Conservation (phyloP, 139 green algal genomes). For the Diplosphaera chodatii region DNA sequence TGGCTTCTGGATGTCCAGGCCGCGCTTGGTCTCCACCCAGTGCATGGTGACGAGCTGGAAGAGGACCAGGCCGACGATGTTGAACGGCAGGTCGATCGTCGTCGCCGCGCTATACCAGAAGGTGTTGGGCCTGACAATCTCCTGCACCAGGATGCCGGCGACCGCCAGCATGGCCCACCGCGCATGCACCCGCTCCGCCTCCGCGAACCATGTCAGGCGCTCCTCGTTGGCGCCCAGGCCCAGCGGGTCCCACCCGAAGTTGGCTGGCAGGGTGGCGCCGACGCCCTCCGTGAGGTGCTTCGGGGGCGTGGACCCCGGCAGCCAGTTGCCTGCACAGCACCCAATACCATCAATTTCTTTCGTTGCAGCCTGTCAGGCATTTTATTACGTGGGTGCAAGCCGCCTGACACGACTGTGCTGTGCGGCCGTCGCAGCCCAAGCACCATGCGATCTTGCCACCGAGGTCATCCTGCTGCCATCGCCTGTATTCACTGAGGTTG, state of each 20-base stretch:
- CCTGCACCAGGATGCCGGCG: conserved; percentile 77
- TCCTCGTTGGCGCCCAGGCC: conserved; percentile 58
- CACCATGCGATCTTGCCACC: too few relatives aligned
- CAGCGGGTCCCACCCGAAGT: conserved; percentile 59
- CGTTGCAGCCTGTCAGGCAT: too few relatives aligned
- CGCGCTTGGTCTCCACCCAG: conserved; percentile 54
- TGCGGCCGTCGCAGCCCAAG: too few relatives aligned
- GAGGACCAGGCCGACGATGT: conserved; percentile 66
- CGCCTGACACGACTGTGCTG: too few relatives aligned
- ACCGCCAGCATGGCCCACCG: conserved; percentile 89
- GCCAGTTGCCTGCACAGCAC: conserved; percentile 14
- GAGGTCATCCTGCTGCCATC: too few relatives aligned
- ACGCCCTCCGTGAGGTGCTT: neutral
- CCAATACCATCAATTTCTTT: too few relatives aligned
- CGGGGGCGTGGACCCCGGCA: conserved; percentile 7
- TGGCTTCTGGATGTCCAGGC: conserved; percentile 73
- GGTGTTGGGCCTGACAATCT: conserved; percentile 53
- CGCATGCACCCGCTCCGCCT: conserved; percentile 48
- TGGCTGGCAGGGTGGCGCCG: neutral
- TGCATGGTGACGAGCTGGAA: conserved; percentile 86
- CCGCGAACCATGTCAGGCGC: conserved; percentile 20
- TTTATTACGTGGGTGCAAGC: too few relatives aligned
- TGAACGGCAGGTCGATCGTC: conserved; percentile 57
- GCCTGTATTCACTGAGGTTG: too few relatives aligned
- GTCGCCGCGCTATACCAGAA: conserved; percentile 63